Evolutionary conservation across 139 green algal species (phyloP), one percentile per base, ranked within the genome.

Genomic region (Gonium pectorale): DNA sequence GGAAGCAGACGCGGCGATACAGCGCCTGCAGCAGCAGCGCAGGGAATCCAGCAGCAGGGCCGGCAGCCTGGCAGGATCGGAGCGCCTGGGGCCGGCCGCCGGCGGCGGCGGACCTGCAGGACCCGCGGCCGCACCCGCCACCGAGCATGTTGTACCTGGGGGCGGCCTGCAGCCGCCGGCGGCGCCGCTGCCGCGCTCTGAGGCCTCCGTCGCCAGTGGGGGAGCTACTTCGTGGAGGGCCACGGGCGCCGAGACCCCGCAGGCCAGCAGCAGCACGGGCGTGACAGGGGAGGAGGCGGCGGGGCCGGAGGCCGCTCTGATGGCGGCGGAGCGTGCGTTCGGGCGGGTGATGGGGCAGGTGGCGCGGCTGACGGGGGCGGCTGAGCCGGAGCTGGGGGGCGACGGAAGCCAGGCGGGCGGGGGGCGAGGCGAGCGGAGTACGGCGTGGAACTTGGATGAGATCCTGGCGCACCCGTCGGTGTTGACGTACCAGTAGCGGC

Each of bases 291-390:
- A 21, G 70, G 31, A 26, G 44, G 44, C 26, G 68, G 68, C 17
- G 68, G 68, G 6, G 22, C 15, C 21, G 68, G 68, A 29, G 8
- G n/a, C 27, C 22, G 68, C 5, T 33, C 7, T 41, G 60, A n/a
- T 31, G 60, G 68, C 68, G 43, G 33, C 29, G n/a, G 70, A 64
- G 21, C 70, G 70, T 27, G 70, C 46, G 22, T 79, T 46, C 46
- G 35, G 5, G 33, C n/a, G 70, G 49, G 46, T 64, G 19, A n/a
- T 79, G 49, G n/a, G n/a, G n/a, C 70, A 79, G 49, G 70, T 79
- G 29, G 37, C 46, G 21, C 35, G 46, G 49, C 49, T 79, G 43
- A 46, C 3, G 21, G 64, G 49, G 19, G 35, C 35, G 49, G 8
- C 46, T 31, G 70, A 79, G 33, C 26, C 31, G n/a, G 70, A 79